phyloP scores from a whole-genome alignment of 2,329 filamentous ascomycete species.

The Boeremia exigua region DNA sequence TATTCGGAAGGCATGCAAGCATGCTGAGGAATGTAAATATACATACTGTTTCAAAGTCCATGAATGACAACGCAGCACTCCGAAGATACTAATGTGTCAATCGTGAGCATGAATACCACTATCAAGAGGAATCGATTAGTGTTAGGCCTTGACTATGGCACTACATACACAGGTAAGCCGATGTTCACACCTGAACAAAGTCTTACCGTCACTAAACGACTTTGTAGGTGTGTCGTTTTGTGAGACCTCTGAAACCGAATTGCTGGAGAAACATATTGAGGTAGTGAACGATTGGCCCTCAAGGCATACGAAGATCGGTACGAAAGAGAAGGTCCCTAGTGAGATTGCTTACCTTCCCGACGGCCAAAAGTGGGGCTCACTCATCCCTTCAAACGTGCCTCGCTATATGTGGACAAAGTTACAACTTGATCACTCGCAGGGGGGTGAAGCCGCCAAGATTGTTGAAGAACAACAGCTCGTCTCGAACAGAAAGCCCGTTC shows the following conservation, averaged over 20 bases:
- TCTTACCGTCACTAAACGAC: too few relatives aligned
- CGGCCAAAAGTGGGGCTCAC: slow-evolving; percentile 24
- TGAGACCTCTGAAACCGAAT: slow-evolving; percentile 25
- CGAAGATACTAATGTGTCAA: too few relatives aligned
- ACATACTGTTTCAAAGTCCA: too few relatives aligned
- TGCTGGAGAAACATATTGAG: slow-evolving; percentile 21
- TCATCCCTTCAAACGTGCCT: slow-evolving; percentile 21
- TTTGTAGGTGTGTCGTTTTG: slow-evolving; percentile 39
- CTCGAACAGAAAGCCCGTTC: slow-evolving; percentile 24
- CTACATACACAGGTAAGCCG: too few relatives aligned
- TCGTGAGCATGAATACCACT: too few relatives aligned
- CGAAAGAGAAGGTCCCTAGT: slow-evolving; percentile 39
- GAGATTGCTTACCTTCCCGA: slow-evolving; percentile 28
- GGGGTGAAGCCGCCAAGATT: slow-evolving; percentile 26
- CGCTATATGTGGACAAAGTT: slow-evolving; percentile 46
- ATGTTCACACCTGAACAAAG: too few relatives aligned
- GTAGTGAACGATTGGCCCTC: slow-evolving; percentile 39
- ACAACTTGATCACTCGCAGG: slow-evolving; percentile 24
- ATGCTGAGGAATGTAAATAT: too few relatives aligned
- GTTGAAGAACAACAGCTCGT: too few relatives aligned
- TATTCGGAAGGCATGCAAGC: too few relatives aligned
- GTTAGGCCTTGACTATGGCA: too few relatives aligned
- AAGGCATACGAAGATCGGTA: slow-evolving; percentile 25
- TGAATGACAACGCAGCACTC: too few relatives aligned
- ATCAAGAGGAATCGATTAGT: too few relatives aligned